Percentiles rank a stretch among this genome's conserved stretches.
Conservation (phyloP, 2,329 filamentous ascomycete species). For the Cladosporium cucumerinum region DNA sequence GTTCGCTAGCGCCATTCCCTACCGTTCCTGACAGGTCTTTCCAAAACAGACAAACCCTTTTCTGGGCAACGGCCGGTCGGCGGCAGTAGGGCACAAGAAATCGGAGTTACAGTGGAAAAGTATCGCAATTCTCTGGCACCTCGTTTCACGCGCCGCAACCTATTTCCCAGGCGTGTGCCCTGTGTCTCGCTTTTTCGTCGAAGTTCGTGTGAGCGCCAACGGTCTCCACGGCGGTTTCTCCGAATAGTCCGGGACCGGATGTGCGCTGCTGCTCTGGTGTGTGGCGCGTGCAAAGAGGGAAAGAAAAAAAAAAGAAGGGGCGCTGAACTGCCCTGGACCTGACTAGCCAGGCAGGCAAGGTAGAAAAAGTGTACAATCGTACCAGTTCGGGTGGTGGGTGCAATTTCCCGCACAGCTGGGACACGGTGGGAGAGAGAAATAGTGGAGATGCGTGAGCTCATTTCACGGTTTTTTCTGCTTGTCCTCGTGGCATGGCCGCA, state of each 20-base stretch:
- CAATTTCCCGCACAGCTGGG: neutral
- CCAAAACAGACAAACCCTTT: neutral
- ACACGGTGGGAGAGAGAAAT: neutral
- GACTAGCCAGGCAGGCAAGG: neutral
- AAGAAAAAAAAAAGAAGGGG: neutral
- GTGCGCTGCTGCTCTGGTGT: neutral
- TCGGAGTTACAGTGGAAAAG: no score
- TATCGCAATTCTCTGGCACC: neutral
- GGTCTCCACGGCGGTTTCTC: slow-evolving; percentile 5
- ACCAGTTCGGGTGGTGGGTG: neutral
- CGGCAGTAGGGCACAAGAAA: neutral
- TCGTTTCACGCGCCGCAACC: neutral
- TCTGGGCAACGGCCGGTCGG: slow-evolving; percentile 4
- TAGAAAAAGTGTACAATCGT: neutral
- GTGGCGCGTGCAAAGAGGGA: no score
- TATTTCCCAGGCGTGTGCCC: neutral
- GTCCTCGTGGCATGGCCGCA: slow-evolving; percentile 1
- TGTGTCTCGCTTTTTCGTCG: neutral
- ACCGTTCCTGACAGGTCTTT: neutral
- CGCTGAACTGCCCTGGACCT: neutral
- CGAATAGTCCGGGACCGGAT: neutral
- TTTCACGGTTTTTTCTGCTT: neutral
- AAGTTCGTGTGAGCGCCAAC: neutral
- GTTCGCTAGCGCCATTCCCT: neutral
- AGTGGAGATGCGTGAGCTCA: neutral